Percentiles rank a stretch among this genome's conserved stretches.
These are phyloP conservation scores for Chlorella sorokiniana DNA, from an alignment of 139 green algal genomes.

Conservation along the genomic window DNA sequence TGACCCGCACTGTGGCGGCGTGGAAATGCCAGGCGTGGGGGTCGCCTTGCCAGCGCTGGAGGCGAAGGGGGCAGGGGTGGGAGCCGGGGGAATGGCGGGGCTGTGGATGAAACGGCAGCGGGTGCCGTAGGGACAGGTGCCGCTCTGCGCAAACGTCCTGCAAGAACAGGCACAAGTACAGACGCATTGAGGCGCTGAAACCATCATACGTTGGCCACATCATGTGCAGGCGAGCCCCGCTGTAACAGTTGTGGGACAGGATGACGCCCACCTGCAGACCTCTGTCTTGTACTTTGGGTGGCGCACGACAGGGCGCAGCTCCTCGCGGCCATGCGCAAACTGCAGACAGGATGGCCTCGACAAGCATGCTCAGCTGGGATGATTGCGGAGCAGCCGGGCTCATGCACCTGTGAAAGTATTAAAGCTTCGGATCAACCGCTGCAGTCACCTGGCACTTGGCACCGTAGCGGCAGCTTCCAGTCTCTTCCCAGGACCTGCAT, in stretches of 20 bases:
- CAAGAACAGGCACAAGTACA: too few species aligned
- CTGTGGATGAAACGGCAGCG: constrained; percentile 90
- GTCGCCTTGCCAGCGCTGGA: background rate
- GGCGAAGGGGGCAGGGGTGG: background rate
- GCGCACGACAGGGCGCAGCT: constrained; percentile 78
- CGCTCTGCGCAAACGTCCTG: constrained; percentile 72
- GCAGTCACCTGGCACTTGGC: constrained; percentile 84
- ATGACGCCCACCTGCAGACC: constrained; percentile 16
- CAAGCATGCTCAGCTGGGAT: background rate
- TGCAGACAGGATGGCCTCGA: constrained; percentile 38
- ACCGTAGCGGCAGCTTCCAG: constrained; percentile 84
- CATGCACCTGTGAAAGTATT: too few species aligned
- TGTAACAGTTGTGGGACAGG: too few species aligned
- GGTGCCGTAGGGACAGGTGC: constrained; percentile 84
- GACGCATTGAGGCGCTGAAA: too few species aligned
- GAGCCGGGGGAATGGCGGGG: too few species aligned
- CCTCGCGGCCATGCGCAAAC: constrained; percentile 87
- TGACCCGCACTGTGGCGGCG: too few species aligned
- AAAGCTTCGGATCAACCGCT: background rate
- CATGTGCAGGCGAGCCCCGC: too few species aligned
- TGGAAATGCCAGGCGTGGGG: background rate
- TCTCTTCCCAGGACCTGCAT: constrained; percentile 84
- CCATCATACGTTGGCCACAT: too few species aligned
- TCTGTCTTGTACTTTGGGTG: constrained; percentile 75
- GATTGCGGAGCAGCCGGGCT: too few species aligned